Evolutionary conservation across 2,329 filamentous ascomycete species (phyloP).

Genomic region (Calcarisporium arbuscula): DNA sequence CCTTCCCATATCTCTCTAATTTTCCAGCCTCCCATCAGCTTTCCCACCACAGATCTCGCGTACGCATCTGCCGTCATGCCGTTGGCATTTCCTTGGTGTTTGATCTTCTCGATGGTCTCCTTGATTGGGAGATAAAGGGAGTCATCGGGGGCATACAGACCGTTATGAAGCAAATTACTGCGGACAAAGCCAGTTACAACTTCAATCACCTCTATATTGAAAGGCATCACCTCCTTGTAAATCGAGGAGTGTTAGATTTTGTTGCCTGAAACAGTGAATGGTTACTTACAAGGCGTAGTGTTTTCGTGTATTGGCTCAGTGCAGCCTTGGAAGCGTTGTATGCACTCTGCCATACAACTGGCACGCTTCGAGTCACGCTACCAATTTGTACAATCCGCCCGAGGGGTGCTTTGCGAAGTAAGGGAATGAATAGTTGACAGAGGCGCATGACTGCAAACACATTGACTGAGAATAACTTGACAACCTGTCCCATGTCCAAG

Average conservation of each 20-base stretch:
- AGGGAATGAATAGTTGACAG: constrained; percentile 9
- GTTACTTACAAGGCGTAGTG: constrained; percentile 8
- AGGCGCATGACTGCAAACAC: constrained; percentile 12
- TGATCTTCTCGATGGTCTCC: constrained; percentile 3
- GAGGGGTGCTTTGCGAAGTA: constrained; percentile 5
- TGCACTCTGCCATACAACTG: constrained; percentile 9
- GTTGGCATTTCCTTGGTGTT: constrained; percentile 5
- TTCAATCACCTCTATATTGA: constrained; percentile 9
- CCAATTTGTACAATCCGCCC: constrained; percentile 12
- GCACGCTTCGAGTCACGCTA: constrained; percentile 7
- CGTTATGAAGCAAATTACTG: constrained; percentile 9
- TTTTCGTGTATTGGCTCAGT: constrained; percentile 10
- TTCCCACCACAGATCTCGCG: constrained; percentile 5
- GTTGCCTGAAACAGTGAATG: not conserved
- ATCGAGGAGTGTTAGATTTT: not conserved
- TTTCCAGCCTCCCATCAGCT: constrained; percentile 1
- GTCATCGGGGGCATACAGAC: constrained; percentile 5
- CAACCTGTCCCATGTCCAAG: constrained; percentile 8
- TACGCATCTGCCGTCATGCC: constrained; percentile 6
- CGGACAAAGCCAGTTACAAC: constrained; percentile 9
- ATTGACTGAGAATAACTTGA: constrained; percentile 9
- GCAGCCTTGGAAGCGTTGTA: constrained; percentile 13
- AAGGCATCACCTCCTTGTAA: constrained; percentile 8
- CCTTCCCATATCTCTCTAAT: constrained; percentile 10
- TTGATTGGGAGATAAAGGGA: constrained; percentile 7